Evolutionary conservation across 345 rosid species (phyloP), one percentile per base, ranked within the genome.

Genomic region (Sonneratia alba): DNA sequence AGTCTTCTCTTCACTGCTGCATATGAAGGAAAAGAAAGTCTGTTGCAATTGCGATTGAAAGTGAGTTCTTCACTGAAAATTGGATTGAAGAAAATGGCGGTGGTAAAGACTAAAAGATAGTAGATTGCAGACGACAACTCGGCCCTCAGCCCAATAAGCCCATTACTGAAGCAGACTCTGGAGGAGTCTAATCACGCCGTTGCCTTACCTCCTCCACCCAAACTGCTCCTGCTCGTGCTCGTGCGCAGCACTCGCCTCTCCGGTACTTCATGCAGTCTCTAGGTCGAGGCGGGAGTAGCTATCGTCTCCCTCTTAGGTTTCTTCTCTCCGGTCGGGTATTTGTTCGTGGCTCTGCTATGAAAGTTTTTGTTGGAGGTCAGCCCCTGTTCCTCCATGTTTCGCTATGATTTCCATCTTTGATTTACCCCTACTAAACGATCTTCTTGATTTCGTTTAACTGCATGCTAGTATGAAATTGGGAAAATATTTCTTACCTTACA

Each of bases 291-390:
- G 68, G 42, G 13, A 49, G 71, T 13, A 18, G 51, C 1, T 69
- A 71, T 70, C 72, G 69, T 65, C 61, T 10, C 27, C 24, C 21
- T 3, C 63, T 12, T 0, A 11, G 10, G 72, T 76, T 27, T 55
- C 66, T 47, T 7, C 72, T 68, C 14, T 24, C 51, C 9, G 70
- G 78, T 45, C 53, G 71, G 48, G 9, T 79, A 14, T 37, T 63
- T 66, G 36, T 40, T 73, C 79, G 84, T n/a, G 57, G 65, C 19
- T 71, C 80, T 69, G 67, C 73, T 62, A 71, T 85, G 36, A 84
- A 84, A 64, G 77, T 87, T 79, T 91, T 91, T 32, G 75, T 91
- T 0, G 92, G 89, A 83, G 92, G 89, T 91, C 13, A 69, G 65
- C 8, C 43, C 67, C 42, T 49, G 47, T 4, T 9, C 38, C 66